Percentiles rank a stretch among this genome's conserved stretches.
phyloP scores from a whole-genome alignment of 2,329 filamentous ascomycete genomes.

The Neofusicoccum ribis region DNA sequence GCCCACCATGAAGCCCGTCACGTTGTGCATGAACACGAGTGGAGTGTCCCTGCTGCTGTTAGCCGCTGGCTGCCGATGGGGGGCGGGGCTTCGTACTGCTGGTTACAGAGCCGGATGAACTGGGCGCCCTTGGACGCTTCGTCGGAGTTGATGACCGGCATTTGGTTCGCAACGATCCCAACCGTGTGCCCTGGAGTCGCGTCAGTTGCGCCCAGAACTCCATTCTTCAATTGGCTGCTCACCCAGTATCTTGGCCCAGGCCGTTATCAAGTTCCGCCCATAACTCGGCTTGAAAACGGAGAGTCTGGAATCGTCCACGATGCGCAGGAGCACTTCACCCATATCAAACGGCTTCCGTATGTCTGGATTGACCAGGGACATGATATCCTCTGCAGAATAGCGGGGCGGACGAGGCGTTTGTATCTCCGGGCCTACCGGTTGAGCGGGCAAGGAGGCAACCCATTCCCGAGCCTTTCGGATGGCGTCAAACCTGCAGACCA shows the following conservation, averaged over 20 bases:
- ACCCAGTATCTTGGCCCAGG: conserved; percentile 44
- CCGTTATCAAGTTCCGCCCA: conserved; percentile 26
- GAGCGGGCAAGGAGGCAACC: background rate
- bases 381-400: conserved; percentile 41
- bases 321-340: conserved; percentile 42
- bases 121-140: conserved; percentile 45
- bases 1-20: conserved; percentile 53
- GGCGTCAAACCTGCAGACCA: background rate
- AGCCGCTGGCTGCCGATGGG: background rate
- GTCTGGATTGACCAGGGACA: conserved; percentile 41
- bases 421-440: too few relatives aligned
- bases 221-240: background rate
- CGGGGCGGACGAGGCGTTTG: conserved; percentile 26
- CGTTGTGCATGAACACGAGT: conserved; percentile 50
- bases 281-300: conserved; percentile 44
- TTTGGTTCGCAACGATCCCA: conserved; percentile 46
- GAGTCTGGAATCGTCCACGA: conserved; percentile 45
- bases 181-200: conserved; percentile 31
- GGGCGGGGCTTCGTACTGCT: conserved; percentile 32
- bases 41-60: conserved; percentile 33
- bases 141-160: conserved; percentile 36
- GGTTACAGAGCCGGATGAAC: conserved; percentile 48
- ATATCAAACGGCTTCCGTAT: conserved; percentile 43
- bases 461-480: background rate
- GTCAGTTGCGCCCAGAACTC: background rate